Conservation (phyloP, 2,329 filamentous ascomycete genomes). For the Trichophyton equinum region DNA sequence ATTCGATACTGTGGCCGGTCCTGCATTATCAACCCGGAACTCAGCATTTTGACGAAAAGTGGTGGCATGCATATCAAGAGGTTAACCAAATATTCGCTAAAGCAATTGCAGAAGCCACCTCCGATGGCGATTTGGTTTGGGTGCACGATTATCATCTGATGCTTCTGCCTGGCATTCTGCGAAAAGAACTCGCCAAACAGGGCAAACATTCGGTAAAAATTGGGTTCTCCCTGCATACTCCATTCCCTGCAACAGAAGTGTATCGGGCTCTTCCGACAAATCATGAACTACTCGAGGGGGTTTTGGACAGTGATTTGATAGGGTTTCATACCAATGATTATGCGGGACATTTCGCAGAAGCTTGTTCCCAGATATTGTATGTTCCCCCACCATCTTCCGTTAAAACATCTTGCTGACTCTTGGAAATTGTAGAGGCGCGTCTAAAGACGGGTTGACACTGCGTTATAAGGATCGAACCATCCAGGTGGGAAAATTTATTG, state of each 20-base stretch:
- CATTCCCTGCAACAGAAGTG: conserved; percentile 93
- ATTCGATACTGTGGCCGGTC: conserved; percentile 91
- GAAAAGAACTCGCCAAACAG: conserved; percentile 59
- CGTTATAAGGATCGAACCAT: conserved; percentile 73
- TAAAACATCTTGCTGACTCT: background rate
- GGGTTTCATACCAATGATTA: conserved; percentile 95
- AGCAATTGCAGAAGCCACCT: conserved; percentile 75
- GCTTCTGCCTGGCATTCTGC: conserved; percentile 74
- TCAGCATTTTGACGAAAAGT: conserved; percentile 80
- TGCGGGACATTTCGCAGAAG: conserved; percentile 84
- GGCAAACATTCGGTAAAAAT: conserved; percentile 68
- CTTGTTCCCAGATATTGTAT: conserved; percentile 73
- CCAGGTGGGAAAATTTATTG: conserved; percentile 80
- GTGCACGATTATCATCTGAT: conserved; percentile 93
- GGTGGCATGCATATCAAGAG: conserved; percentile 85
- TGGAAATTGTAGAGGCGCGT: conserved; percentile 56
- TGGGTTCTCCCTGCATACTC: conserved; percentile 84
- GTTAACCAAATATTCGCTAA: conserved; percentile 90
- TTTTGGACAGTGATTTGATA: conserved; percentile 81
- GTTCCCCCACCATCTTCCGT: conserved; percentile 16
- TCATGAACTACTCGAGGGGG: conserved; percentile 80
- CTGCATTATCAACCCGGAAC: conserved; percentile 95
- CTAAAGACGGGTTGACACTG: conserved; percentile 86
- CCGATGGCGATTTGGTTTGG: conserved; percentile 80
- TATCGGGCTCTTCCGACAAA: conserved; percentile 75